phyloP scores from a whole-genome alignment of 2,329 filamentous ascomycete species.

The Juglanconis sp. region DNA sequence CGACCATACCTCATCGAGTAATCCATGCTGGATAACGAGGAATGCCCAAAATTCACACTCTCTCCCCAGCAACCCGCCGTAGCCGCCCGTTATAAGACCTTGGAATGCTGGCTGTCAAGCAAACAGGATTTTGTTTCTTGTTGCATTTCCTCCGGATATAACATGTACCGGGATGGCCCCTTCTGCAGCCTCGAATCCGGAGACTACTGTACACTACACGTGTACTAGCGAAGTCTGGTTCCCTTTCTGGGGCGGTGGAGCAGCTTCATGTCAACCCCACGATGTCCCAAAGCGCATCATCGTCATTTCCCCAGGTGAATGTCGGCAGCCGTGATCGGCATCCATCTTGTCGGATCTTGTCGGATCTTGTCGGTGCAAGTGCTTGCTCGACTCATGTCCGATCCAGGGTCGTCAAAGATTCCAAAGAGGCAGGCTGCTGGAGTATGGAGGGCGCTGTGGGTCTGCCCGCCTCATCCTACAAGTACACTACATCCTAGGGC shows the following conservation, averaged over 20 bases:
- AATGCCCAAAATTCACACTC: background rate
- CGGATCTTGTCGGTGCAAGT: background rate
- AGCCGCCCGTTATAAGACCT: background rate
- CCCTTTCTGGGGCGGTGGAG: background rate
- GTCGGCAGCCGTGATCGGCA: background rate
- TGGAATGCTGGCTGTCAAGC: background rate
- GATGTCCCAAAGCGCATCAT: background rate
- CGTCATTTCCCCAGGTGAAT: constrained; percentile 7
- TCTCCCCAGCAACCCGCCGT: background rate
- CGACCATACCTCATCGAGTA: background rate
- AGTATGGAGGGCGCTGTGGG: background rate
- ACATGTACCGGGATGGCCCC: constrained; percentile 5
- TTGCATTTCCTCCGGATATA: background rate
- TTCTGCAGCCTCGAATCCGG: constrained; percentile 1
- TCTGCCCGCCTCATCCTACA: no score
- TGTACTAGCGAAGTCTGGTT: background rate
- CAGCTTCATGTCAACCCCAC: background rate
- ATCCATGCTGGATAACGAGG: background rate
- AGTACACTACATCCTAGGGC: no score
- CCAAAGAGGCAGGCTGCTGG: background rate
- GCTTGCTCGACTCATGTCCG: background rate
- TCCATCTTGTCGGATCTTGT: background rate
- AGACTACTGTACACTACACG: background rate
- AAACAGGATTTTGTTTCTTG: background rate
- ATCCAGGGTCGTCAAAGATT: background rate